A percentile compares a stretch with the other conserved stretches of the same genome.
Conservation (phyloP, 2,329 filamentous ascomycete species). For the Escovopsis sp. region DNA sequence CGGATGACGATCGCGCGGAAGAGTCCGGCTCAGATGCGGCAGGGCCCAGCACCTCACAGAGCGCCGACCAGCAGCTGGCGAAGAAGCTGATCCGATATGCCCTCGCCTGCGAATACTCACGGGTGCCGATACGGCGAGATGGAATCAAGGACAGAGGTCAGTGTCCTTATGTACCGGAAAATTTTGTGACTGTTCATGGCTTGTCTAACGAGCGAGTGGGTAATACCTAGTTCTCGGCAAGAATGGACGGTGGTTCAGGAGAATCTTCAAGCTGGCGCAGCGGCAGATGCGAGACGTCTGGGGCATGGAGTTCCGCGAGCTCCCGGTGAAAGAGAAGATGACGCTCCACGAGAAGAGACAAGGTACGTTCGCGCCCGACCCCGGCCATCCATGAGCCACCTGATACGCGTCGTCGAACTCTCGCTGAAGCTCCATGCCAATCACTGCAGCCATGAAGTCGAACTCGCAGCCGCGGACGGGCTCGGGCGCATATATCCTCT, state of each 20-base stretch:
- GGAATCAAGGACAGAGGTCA: constrained; percentile 52
- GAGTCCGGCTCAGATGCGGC: constrained; percentile 25
- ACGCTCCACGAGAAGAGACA: constrained; percentile 65
- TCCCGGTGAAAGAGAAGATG: constrained; percentile 68
- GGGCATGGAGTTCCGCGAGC: constrained; percentile 84
- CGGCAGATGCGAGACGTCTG: constrained; percentile 54
- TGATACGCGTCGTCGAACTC: not conserved
- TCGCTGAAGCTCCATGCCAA: not conserved
- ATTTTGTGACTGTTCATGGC: not conserved
- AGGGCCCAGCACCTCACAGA: constrained; percentile 20
- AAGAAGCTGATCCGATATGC: constrained; percentile 58
- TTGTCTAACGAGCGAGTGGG: constrained; percentile 4
- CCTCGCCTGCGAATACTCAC: constrained; percentile 49
- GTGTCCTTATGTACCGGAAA: too few species aligned
- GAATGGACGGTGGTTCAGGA: constrained; percentile 55
- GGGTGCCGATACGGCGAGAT: constrained; percentile 43
- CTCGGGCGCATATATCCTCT: constrained; percentile 64
- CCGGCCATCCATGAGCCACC: not conserved
- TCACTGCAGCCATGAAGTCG: constrained; percentile 24
- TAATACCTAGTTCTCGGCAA: constrained; percentile 51
- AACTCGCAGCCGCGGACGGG: constrained; percentile 38
- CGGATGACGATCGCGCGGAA: constrained; percentile 16
- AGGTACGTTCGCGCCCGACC: constrained; percentile 28
- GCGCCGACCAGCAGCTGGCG: constrained; percentile 36
- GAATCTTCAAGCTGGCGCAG: constrained; percentile 67